phyloP scores from a whole-genome alignment of 192 early-diverging fungal species.

The Ramicandelaber brevisporus region DNA sequence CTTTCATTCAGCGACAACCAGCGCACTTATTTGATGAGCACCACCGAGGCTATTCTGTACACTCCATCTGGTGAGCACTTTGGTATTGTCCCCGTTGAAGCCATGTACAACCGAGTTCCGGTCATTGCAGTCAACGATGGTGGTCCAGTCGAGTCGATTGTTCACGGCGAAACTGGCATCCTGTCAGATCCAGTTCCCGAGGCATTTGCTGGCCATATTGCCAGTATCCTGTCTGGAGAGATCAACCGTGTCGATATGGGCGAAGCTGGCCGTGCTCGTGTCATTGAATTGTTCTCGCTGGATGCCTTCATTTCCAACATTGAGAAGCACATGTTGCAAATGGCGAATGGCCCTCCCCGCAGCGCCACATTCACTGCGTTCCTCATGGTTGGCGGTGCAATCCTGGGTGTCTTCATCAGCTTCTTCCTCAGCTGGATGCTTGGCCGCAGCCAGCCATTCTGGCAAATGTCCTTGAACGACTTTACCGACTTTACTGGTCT shows the following conservation, averaged over 20 bases:
- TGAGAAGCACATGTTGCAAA: slow-evolving; percentile 26
- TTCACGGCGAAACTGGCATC: slow-evolving; percentile 47
- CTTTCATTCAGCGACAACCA: slow-evolving; percentile 72
- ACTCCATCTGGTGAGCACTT: slow-evolving; percentile 89
- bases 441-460: no score
- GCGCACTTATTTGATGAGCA: slow-evolving; percentile 38
- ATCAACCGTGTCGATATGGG: no score
- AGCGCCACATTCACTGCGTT: no score
- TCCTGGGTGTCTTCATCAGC: no score
- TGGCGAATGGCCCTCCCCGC: slow-evolving; percentile 11
- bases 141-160: slow-evolving; percentile 62
- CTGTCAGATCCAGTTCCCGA: slow-evolving; percentile 28
- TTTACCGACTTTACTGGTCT: no score
- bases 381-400: no score
- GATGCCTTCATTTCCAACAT: slow-evolving; percentile 37
- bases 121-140: slow-evolving; percentile 72
- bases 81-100: slow-evolving; percentile 87
- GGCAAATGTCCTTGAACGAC: no score
- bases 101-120: slow-evolving; percentile 70
- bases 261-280: slow-evolving; percentile 27
- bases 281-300: slow-evolving; percentile 32
- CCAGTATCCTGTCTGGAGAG: slow-evolving; percentile 21
- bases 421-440: no score
- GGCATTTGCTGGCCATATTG: slow-evolving; percentile 37
- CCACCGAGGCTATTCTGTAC: slow-evolving; percentile 43